A percentile compares a stretch with the other conserved stretches of the same genome.
phyloP scores from a whole-genome alignment of 208 protist species.

The Wallacemonas sp. region DNA sequence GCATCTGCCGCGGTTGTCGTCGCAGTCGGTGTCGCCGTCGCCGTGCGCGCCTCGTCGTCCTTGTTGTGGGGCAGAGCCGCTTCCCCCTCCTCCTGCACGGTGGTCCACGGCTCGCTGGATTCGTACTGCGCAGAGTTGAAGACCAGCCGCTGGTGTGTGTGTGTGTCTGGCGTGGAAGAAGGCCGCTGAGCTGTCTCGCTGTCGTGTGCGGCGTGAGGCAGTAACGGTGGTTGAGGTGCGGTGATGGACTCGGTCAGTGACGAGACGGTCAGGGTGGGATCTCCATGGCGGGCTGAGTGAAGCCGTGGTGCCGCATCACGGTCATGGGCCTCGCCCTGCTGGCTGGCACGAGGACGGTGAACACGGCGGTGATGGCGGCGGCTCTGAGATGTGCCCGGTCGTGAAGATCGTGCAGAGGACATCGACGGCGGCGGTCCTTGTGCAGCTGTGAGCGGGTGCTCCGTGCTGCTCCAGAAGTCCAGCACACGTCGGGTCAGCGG shows the following conservation, averaged over 20 bases:
- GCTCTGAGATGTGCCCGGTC: neutral
- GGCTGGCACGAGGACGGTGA: neutral
- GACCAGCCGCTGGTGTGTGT: neutral
- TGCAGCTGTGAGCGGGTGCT: constrained; percentile 34
- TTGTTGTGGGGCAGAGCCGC: neutral
- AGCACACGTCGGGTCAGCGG: constrained; percentile 12
- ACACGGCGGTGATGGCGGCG: neutral
- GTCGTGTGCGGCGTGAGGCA: too few relatives aligned
- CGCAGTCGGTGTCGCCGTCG: neutral
- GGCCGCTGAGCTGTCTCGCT: too few relatives aligned
- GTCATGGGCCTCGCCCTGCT: neutral
- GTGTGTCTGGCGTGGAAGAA: too few relatives aligned
- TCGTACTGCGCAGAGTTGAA: constrained; percentile 15
- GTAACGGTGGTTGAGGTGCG: neutral
- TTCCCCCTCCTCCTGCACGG: neutral
- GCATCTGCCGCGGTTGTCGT: neutral
- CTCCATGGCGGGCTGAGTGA: neutral
- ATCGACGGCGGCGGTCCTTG: too few relatives aligned
- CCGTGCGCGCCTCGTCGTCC: neutral
- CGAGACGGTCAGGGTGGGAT: neutral
- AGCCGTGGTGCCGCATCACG: neutral
- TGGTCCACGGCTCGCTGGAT: neutral
- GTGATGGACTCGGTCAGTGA: neutral
- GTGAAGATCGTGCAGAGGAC: neutral
- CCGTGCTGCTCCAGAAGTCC: constrained; percentile 45